Percentiles rank a stretch among this genome's conserved stretches.
phyloP scores from a whole-genome alignment of 2,329 filamentous ascomycete species.

The Xylaria sp. region DNA sequence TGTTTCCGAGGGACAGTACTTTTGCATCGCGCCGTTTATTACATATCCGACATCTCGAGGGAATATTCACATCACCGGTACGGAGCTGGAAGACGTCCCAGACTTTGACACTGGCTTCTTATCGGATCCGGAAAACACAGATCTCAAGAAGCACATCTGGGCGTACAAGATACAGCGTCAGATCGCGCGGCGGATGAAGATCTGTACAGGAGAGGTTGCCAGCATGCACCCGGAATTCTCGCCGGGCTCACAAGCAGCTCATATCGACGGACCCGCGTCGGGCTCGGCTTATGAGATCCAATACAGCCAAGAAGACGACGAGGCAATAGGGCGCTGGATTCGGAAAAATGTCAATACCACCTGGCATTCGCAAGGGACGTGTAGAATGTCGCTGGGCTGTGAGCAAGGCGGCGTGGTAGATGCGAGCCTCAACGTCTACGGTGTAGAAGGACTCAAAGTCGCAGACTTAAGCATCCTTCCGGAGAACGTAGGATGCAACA shows the following conservation, averaged over 20 bases:
- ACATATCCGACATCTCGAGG: slow-evolving; percentile 67
- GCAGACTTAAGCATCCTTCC: slow-evolving; percentile 38
- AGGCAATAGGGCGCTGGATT: slow-evolving; percentile 48
- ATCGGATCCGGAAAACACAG: slow-evolving; percentile 53
- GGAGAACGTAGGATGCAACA: slow-evolving; percentile 43
- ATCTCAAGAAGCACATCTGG: slow-evolving; percentile 64
- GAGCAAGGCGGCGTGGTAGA: slow-evolving; percentile 49
- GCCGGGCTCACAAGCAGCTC: slow-evolving; percentile 46
- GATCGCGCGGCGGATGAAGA: slow-evolving; percentile 59
- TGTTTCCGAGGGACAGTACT: slow-evolving; percentile 53
- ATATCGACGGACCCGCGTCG: slow-evolving; percentile 35
- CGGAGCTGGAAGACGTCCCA: background rate
- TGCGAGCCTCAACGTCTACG: slow-evolving; percentile 45
- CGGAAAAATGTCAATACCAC: slow-evolving; percentile 43
- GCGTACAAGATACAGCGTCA: slow-evolving; percentile 68
- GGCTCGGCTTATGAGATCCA: slow-evolving; percentile 42
- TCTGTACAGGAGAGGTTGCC: slow-evolving; percentile 53
- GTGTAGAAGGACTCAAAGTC: slow-evolving; percentile 45
- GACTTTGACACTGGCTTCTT: slow-evolving; percentile 19
- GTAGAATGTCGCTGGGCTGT: slow-evolving; percentile 43
- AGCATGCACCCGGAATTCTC: slow-evolving; percentile 52
- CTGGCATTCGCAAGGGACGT: slow-evolving; percentile 42
- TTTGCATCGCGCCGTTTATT: slow-evolving; percentile 59
- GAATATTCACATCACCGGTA: slow-evolving; percentile 62
- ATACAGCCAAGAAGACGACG: slow-evolving; percentile 54